A percentile compares a stretch with the other conserved stretches of the same genome.
Evolutionary conservation across 2,329 filamentous ascomycete genomes (phyloP).

Genomic region (Monosporascus sp.): DNA sequence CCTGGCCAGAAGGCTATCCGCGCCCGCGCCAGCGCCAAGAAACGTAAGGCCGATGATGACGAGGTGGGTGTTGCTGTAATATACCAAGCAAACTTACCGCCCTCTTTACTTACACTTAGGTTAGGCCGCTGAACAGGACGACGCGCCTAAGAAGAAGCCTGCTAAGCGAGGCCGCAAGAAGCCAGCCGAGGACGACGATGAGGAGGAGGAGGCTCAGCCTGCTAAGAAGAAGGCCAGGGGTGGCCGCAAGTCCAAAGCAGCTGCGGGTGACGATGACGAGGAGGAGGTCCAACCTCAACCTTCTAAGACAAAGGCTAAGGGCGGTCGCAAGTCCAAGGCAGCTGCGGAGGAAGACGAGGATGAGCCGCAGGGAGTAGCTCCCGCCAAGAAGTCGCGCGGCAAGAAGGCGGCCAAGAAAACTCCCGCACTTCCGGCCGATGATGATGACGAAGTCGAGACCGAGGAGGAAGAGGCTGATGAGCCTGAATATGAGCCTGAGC

Average conservation of each 20-base stretch:
- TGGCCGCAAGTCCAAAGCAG: conserved; percentile 21
- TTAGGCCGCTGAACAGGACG: conserved; percentile 17
- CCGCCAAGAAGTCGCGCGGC: conserved; percentile 25
- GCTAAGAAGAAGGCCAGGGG: conserved; percentile 35
- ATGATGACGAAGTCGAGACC: conserved; percentile 15
- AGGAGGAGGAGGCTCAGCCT: conserved; percentile 26
- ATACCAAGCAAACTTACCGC: neutral
- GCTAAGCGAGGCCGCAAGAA: conserved; percentile 34
- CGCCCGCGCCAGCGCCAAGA: conserved; percentile 30
- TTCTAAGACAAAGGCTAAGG: conserved; percentile 17
- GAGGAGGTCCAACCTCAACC: conserved; percentile 9
- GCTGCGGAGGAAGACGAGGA: conserved; percentile 19
- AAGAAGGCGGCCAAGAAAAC: conserved; percentile 20
- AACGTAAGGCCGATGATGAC: conserved; percentile 29
- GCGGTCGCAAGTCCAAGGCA: conserved; percentile 10
- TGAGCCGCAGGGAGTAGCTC: conserved; percentile 18
- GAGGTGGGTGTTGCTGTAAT: conserved; percentile 19
- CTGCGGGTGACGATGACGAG: conserved; percentile 21
- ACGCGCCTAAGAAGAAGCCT: conserved; percentile 27
- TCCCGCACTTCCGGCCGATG: conserved; percentile 3
- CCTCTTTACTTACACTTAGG: conserved; percentile 5
- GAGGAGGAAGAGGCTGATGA: conserved; percentile 18
- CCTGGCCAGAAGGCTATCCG: conserved; percentile 63
- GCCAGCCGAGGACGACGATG: conserved; percentile 20
- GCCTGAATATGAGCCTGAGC: conserved; percentile 5